phyloP scores from a whole-genome alignment of 2,329 filamentous ascomycete species.

The Xylariaceae sp. region DNA sequence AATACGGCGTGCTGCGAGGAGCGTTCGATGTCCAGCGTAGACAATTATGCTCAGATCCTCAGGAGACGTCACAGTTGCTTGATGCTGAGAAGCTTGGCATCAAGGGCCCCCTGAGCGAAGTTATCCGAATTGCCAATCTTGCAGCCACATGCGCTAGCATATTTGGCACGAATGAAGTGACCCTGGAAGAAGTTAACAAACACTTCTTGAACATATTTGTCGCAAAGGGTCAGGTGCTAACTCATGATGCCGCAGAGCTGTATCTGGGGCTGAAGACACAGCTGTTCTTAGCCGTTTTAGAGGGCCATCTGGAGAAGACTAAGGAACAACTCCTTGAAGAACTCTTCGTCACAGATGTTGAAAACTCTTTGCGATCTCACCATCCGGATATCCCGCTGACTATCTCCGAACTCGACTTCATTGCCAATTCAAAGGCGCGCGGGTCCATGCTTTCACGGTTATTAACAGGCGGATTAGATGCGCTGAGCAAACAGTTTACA shows the following conservation, averaged over 20 bases:
- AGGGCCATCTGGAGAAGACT: constrained; percentile 25
- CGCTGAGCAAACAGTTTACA: constrained; percentile 30
- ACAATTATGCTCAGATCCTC: constrained; percentile 20
- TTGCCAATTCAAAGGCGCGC: constrained; percentile 26
- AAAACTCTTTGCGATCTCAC: constrained; percentile 26
- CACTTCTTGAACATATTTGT: constrained; percentile 32
- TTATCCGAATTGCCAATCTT: constrained; percentile 32
- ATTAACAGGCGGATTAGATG: constrained; percentile 21
- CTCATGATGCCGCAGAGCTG: constrained; percentile 30
- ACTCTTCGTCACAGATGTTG: constrained; percentile 28
- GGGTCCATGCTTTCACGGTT: constrained; percentile 28
- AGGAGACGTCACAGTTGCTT: constrained; percentile 24
- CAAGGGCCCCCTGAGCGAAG: constrained; percentile 26
- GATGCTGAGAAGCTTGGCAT: constrained; percentile 28
- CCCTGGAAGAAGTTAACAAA: constrained; percentile 31
- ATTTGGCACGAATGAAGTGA: constrained; percentile 32
- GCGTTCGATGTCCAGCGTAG: constrained; percentile 30
- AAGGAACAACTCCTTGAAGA: constrained; percentile 29
- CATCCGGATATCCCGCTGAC: constrained; percentile 27
- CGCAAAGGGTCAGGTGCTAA: constrained; percentile 26
- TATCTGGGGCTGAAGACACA: constrained; percentile 33
- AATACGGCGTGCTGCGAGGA: constrained; percentile 28
- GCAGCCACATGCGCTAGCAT: constrained; percentile 32
- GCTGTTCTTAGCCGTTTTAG: constrained; percentile 31
- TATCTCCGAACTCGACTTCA: constrained; percentile 26